These are phyloP conservation scores for Termitomyces bulborhizus DNA, from an alignment of 768 basidiomycete genomes.

Conservation along the genomic window DNA sequence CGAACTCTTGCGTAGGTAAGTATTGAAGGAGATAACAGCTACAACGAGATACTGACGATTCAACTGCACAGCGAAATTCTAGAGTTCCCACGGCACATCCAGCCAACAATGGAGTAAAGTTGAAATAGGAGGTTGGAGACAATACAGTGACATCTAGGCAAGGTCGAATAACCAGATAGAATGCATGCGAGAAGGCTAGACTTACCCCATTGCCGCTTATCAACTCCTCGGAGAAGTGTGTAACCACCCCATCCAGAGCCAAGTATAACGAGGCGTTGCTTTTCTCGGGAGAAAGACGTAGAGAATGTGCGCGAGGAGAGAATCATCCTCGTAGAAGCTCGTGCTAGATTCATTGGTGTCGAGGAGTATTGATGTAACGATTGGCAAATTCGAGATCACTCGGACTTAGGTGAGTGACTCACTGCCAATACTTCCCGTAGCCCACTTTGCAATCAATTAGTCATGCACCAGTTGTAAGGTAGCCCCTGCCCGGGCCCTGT, in stretches of 20 bases:
- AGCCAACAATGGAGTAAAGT: conserved; percentile 63
- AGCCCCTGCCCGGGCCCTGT: not conserved
- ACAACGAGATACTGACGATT: conserved; percentile 49
- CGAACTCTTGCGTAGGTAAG: conserved; percentile 4
- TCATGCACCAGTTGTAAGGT: not conserved
- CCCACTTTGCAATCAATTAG: not conserved
- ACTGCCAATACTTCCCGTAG: conserved; percentile 7
- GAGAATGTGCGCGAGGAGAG: not conserved
- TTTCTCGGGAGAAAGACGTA: conserved; percentile 12
- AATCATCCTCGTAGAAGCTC: not conserved
- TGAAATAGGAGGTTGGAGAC: conserved; percentile 64
- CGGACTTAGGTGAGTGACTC: not conserved
- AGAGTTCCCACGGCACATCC: conserved; percentile 77
- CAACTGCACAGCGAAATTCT: conserved; percentile 75
- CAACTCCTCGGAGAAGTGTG: conserved; percentile 55
- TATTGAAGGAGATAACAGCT: not conserved
- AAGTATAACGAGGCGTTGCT: conserved; percentile 54
- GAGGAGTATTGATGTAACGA: not conserved
- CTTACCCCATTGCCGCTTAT: conserved; percentile 69
- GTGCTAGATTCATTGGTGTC: not conserved
- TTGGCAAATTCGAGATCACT: not conserved
- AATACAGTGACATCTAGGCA: conserved; percentile 55
- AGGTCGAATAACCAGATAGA: not conserved
- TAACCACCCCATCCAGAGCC: conserved; percentile 82
- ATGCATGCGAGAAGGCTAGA: conserved; percentile 3